phyloP scores from a whole-genome alignment of 2,329 filamentous ascomycete species.

The Zymoseptoria brevis region DNA sequence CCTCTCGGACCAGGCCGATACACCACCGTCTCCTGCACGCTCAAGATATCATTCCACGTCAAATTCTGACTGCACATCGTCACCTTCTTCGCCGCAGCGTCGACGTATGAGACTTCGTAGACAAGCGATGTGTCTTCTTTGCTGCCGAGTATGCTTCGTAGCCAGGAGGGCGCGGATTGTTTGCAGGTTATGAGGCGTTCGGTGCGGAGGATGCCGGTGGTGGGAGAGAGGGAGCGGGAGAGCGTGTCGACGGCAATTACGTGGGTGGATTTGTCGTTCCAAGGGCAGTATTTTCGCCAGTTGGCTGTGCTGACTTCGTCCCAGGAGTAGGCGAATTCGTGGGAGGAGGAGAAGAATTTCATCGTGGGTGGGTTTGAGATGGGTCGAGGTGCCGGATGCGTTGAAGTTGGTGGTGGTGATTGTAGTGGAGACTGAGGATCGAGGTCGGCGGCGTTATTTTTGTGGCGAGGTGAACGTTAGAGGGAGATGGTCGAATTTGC shows the following conservation, averaged over 20 bases:
- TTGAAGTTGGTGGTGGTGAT: neutral
- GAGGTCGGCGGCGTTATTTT: neutral
- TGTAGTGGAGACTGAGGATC: neutral
- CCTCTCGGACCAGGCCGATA: constrained; percentile 15
- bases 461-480: neutral
- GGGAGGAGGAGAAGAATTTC: constrained; percentile 89
- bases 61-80: constrained; percentile 96
- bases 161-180: constrained; percentile 67
- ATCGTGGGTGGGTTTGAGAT: constrained; percentile 45
- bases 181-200: constrained; percentile 60
- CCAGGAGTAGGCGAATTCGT: constrained; percentile 97
- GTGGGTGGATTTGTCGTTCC: constrained; percentile 95
- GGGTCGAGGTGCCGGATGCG: neutral
- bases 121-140: constrained; percentile 76
- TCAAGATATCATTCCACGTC: constrained; percentile 83
- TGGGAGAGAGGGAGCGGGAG: constrained; percentile 57
- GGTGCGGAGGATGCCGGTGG: constrained; percentile 62
- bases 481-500: neutral
- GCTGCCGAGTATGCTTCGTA: constrained; percentile 66
- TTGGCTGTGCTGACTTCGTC: constrained; percentile 95
- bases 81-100: constrained; percentile 72
- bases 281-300: constrained; percentile 97
- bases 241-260: constrained; percentile 93
- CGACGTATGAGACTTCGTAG: constrained; percentile 93
- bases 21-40: constrained; percentile 79